Evolutionary conservation across 129 eudicot species (phyloP), one percentile per base, ranked within the genome.

Genomic region (Solidago caesia): DNA sequence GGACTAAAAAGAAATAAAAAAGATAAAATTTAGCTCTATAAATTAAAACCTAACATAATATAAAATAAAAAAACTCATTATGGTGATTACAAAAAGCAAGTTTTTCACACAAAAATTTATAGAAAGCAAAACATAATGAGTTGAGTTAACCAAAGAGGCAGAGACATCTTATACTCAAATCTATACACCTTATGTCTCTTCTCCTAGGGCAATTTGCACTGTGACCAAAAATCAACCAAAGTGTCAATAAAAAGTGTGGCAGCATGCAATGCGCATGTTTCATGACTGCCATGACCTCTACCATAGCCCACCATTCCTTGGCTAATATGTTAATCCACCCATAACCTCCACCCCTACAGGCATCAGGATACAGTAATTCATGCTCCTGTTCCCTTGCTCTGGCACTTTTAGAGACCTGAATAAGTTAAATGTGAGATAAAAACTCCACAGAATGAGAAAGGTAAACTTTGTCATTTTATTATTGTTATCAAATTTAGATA

Each of bases 401-500:
- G 47, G 47, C 68, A 63, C 68, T 13, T 44, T 7, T 9, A 39
- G 11, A 63, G n/a, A 39, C 68, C 68, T 63, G 47, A 15, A 4
- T 15, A 8, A 53, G 59, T 14, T 33, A 10, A 29, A 61, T 11
- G 43, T 61, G 67, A 61, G 99, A 88, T 91, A 91, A 44, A 91
- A n/a, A 73, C 96, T 87, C 68, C 88, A 64, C 39, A 71, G 13
- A 2, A 58, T 45, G 55, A 33, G 12, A 33, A 74, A 6, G n/a
- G n/a, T n/a, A n/a, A n/a, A n/a, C n/a, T n/a, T n/a, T n/a, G n/a
- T n/a, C n/a, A n/a, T n/a, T n/a, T n/a, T n/a, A n/a, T n/a, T n/a
- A n/a, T n/a, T n/a, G n/a, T n/a, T n/a, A n/a, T n/a, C n/a, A n/a
- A n/a, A n/a, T n/a, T n/a, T n/a, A n/a, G n/a, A n/a, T n/a, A n/a